Base-by-base conservation (phyloP, 345 rosid genomes). In the Brassica rapa region DNA sequence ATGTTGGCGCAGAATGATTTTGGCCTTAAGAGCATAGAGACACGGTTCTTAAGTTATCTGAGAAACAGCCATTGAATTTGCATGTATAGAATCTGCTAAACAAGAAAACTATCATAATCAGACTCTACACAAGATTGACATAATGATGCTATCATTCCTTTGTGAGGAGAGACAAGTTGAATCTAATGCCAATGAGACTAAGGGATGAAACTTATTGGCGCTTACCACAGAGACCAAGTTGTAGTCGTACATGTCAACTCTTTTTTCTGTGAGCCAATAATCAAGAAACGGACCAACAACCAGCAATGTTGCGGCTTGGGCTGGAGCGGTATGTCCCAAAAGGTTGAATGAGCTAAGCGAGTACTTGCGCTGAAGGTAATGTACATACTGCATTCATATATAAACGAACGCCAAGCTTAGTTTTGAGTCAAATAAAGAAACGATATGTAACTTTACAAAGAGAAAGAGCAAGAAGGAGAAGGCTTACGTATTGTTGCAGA, bases 321-420 rank as follows among this genome's bases (percentile, higher is more conserved):
- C 97, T 62, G 98, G 98, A 73, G 98, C 97, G 10, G 97, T 94
- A 82, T 94, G 98, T 61, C 98, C 98, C 86, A 92, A 79, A 56
- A 94, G 85, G 84, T 89, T 94, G 87, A 92, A 92, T 60, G 98
- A 94, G 83, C 91, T 89, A 3, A 94, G 88, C 3, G 91, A 86
- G 74, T 94, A 91, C 80, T 87, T 89, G 37, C 93, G 76, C 70
- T 92, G 97, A 82, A 94, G 97, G 82, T 79, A 87, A 85, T 92
- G 98, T 71, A 94, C 98, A 79, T 92, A 90, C 98, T 94, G 90
- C 90, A 87, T 83, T 14, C 70, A 15, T 56, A 49, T 56, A 79
- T 12, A 61, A 53, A 56, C 64, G 6, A 25, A 79, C 6, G 0
- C 4, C 15, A 6, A 61, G 62, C 7, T 73, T 60, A 63, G 64